Evolutionary conservation across 805 yeast species (phyloP), one percentile per base, ranked within the genome.

Genomic region (Tetrapisispora nanseiensis): DNA sequence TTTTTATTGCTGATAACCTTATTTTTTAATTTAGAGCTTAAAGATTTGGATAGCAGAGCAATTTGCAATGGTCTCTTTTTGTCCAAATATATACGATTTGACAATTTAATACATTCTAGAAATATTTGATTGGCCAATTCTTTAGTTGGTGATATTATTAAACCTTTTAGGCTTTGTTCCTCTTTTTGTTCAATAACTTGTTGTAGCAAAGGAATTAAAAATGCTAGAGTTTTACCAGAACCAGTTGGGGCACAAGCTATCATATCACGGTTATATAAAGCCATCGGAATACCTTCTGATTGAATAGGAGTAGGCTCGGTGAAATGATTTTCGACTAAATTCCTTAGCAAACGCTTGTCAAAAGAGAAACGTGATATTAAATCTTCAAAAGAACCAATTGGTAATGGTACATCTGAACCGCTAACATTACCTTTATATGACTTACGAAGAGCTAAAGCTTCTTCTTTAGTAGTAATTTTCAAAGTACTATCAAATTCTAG

Each of bases 181-280:
- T 56, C 52, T 36, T 48, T 56, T 24, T 55, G 52, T 22, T 50
- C 46, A 13, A 65, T 55, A 4, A 74, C 59, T 19, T 54, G 51
- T 44, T 66, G 65, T 18, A 92, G 63, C 52, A 90, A 53, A 4
- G 99, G 98, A 15, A 87, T 75, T 43, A 85, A 66, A 57, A 83
- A 92, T 24, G 97, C 95, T 38, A 92, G 68, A 0, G 98, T 92
- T 60, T 92, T 92, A 70, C 98, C 98, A 4, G 97, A 86, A 52
- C 98, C 98, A 1, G 98, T 92, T 37, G 97, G 97, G 0, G 97
- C 97, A 70, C 96, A 86, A 1, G 95, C 95, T 33, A 92, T 69
- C 27, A 92, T 59, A 57, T 90, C 97, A 45, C 95, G 74, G 23
- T 69, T 72, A 41, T 75, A 70, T 41, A 86, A 64, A 12, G 85